Percentiles rank a stretch among this genome's conserved stretches.
phyloP scores from a whole-genome alignment of 306 rosid genomes.

The Betula pendula region DNA sequence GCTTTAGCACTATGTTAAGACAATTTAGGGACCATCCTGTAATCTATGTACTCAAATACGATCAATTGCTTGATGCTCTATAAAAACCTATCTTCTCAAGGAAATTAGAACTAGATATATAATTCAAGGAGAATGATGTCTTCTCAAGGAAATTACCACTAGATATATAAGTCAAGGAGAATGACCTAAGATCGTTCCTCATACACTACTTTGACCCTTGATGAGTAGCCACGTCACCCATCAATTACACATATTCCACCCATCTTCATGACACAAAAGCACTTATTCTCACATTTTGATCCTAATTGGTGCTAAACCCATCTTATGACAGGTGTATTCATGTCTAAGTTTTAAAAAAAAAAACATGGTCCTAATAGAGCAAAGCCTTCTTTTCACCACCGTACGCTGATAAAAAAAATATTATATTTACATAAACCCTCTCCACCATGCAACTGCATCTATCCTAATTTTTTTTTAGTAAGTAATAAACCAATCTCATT shows the following conservation, averaged over 20 bases:
- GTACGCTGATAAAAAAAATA: background rate
- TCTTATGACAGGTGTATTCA: background rate
- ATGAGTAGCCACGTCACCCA: background rate
- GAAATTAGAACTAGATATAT: background rate
- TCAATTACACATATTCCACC: background rate
- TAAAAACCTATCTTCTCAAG: background rate
- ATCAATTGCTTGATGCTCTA: background rate
- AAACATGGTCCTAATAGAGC: background rate
- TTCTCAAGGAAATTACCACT: constrained; percentile 7
- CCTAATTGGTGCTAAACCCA: background rate
- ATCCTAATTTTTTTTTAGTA: no score
- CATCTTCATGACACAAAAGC: background rate
- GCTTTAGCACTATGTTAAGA: background rate
- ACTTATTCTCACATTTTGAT: background rate
- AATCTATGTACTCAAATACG: background rate
- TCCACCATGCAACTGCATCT: background rate
- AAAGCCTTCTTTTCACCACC: background rate
- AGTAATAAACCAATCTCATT: no score
- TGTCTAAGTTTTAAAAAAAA: background rate
- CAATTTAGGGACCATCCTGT: background rate
- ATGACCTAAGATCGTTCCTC: background rate
- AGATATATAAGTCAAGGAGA: background rate
- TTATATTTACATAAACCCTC: background rate
- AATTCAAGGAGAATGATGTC: background rate
- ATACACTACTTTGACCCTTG: background rate